These are phyloP conservation scores for Saccharomycopsis olivae DNA, from an alignment of 805 yeast species.

Conservation along the genomic window DNA sequence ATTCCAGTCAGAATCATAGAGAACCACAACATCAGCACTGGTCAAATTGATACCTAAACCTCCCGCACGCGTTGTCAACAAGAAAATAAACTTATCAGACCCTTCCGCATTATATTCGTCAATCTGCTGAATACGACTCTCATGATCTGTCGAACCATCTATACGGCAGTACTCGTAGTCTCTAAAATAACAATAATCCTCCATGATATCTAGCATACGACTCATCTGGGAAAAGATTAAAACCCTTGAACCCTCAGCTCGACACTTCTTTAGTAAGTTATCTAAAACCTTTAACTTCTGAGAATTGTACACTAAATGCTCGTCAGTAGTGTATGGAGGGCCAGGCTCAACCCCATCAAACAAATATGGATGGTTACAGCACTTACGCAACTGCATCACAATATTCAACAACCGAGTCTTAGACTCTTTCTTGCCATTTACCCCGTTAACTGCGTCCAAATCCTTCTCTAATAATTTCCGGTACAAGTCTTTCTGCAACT, in stretches of 20 bases:
- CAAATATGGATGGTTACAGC: slow-evolving; percentile 77
- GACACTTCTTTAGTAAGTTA: slow-evolving; percentile 48
- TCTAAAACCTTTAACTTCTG: slow-evolving; percentile 66
- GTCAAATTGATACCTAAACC: slow-evolving; percentile 82
- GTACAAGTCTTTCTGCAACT: slow-evolving; percentile 75
- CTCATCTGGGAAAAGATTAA: slow-evolving; percentile 79
- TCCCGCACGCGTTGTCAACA: slow-evolving; percentile 80
- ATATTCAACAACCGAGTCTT: slow-evolving; percentile 69
- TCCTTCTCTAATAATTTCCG: slow-evolving; percentile 69
- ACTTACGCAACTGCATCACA: slow-evolving; percentile 77
- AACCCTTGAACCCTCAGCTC: slow-evolving; percentile 65
- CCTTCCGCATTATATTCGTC: slow-evolving; percentile 75
- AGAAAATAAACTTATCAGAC: slow-evolving; percentile 59
- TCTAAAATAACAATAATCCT: slow-evolving; percentile 67
- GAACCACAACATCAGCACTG: slow-evolving; percentile 65
- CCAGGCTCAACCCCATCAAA: slow-evolving; percentile 89
- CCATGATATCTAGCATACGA: slow-evolving; percentile 68
- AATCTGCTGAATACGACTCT: slow-evolving; percentile 62
- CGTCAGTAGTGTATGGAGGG: slow-evolving; percentile 80
- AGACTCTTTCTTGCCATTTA: slow-evolving; percentile 61
- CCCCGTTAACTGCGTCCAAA: slow-evolving; percentile 79
- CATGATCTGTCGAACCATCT: slow-evolving; percentile 76
- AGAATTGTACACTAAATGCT: slow-evolving; percentile 65
- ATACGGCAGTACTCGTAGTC: slow-evolving; percentile 65
- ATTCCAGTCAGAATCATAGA: slow-evolving; percentile 80